A percentile compares a stretch with the other conserved stretches of the same genome.
These are phyloP conservation scores for Pseudisothecium myosuroides DNA, from an alignment of 225 moss, liverwort and hornwort species.

Conservation along the genomic window DNA sequence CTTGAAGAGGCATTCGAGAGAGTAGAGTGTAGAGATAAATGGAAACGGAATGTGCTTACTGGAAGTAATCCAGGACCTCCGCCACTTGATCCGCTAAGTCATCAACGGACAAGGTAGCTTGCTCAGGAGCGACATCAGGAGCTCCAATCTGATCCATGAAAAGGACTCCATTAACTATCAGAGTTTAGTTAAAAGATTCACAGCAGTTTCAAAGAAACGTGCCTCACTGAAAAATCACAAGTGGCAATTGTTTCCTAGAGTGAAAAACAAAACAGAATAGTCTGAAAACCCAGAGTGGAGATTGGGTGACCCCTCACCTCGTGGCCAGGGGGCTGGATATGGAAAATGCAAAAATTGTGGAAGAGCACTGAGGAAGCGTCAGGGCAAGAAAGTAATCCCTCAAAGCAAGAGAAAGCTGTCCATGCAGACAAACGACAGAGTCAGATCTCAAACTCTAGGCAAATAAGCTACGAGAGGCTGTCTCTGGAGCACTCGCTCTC, in stretches of 20 bases:
- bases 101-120: conserved; percentile 46
- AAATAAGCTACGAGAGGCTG: neutral
- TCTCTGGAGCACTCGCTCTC: neutral
- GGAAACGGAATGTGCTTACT: conserved; percentile 6
- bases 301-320: conserved; percentile 35
- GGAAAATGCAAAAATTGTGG: conserved; percentile 94
- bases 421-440: neutral
- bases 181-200: neutral
- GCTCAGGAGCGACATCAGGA: conserved; percentile 30
- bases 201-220: neutral
- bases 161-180: neutral
- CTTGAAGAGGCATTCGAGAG: neutral
- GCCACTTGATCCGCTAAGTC: conserved; percentile 88
- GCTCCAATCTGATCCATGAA: conserved; percentile 53
- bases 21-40: neutral
- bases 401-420: conserved; percentile 72
- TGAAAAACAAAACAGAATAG: neutral
- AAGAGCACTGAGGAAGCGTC: conserved; percentile 71
- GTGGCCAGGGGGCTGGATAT: conserved; percentile 88
- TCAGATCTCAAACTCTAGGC: neutral
- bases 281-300: neutral
- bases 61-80: conserved; percentile 83
- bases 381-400: conserved; percentile 72
- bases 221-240: neutral
- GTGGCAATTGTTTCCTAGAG: neutral